Conservation (phyloP, 768 basidiomycete species). For the Austroboletus festivus region DNA sequence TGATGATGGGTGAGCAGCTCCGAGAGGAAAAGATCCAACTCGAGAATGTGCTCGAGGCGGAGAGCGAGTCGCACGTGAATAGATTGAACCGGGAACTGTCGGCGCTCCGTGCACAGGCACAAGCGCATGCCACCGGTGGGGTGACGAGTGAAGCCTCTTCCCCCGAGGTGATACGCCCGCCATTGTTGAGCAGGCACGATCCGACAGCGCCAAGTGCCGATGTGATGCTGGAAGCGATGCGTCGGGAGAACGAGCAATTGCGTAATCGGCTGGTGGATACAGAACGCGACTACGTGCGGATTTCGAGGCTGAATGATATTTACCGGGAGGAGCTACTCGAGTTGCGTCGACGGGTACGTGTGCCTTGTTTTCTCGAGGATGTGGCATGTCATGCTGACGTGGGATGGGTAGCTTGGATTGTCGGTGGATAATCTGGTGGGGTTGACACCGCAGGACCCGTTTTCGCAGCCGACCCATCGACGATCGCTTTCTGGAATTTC, state of each 20-base stretch:
- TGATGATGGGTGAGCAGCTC: slow-evolving; percentile 42
- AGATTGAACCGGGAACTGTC: slow-evolving; percentile 67
- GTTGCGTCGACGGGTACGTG: slow-evolving; percentile 59
- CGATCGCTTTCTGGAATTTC: slow-evolving; percentile 41
- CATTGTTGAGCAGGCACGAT: slow-evolving; percentile 14
- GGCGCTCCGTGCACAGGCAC: slow-evolving; percentile 58
- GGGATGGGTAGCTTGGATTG: slow-evolving; percentile 17
- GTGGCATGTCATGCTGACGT: background rate
- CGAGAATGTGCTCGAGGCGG: slow-evolving; percentile 80
- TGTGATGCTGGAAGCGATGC: slow-evolving; percentile 71
- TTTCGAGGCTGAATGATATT: slow-evolving; percentile 73
- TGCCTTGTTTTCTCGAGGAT: background rate
- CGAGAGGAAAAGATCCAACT: slow-evolving; percentile 82
- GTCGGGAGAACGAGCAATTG: slow-evolving; percentile 75
- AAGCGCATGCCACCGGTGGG: slow-evolving; percentile 10
- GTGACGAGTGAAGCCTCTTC: background rate
- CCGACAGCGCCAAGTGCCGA: slow-evolving; percentile 43
- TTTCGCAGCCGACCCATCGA: slow-evolving; percentile 68
- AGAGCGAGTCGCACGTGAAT: slow-evolving; percentile 84
- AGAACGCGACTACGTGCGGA: slow-evolving; percentile 73
- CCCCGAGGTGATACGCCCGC: background rate
- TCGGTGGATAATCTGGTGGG: slow-evolving; percentile 76
- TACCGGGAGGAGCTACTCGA: slow-evolving; percentile 84
- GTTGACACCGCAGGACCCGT: slow-evolving; percentile 59
- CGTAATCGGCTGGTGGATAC: slow-evolving; percentile 64